Base-by-base conservation (phyloP, 495 filamentous ascomycete genomes). In the Penicillium pulvis region DNA sequence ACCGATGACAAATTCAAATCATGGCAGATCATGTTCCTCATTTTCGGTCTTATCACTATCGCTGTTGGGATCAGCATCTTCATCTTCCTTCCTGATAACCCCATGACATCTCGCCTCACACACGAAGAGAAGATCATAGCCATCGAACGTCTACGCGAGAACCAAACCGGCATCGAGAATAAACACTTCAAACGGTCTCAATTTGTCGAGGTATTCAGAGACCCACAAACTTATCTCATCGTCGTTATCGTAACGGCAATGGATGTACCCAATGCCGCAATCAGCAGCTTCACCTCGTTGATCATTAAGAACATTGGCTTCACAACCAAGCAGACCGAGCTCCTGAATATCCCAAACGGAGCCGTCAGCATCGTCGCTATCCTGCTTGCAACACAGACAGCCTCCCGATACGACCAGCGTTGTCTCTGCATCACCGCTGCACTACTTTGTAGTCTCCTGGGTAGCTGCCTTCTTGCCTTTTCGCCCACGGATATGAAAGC, bases 21-120 rank as follows among this genome's bases (percentile, higher is more conserved):
- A 3, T 87, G 85, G 85, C 84, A 86, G 69, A 80, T 88, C 35
- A 70, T 87, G 7, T 89, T 89, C 66, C 75, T 89, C 5, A 89
- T 89, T 28, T 76, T 73, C 57, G 76, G 76, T 0, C 52, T 74
- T 0, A 62, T 76, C 52, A 77, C 72, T 9, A 71, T 73, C 33
- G 66, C 52, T 5, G 67, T 72, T 3, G 72, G 73, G 23, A 55
- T 72, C 30, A 57, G 57, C 47, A 57, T 71, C 55, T 53, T 79
- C 20, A 60, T 76, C 63, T 70, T 79, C 56, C 67, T 84, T 41
- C 81, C 80, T 1, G 78, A 83, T 57, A 82, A 76, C 49, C 81
- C 75, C 0, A 71, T 81, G 64, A 77, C 65, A 24, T 77, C 81
- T 12, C 63, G 66, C n/a, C 74, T 79, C 36, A 73, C 60, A 4